Base-by-base conservation (phyloP, 2,329 filamentous ascomycete species). In the Diaporthe nobilis region DNA sequence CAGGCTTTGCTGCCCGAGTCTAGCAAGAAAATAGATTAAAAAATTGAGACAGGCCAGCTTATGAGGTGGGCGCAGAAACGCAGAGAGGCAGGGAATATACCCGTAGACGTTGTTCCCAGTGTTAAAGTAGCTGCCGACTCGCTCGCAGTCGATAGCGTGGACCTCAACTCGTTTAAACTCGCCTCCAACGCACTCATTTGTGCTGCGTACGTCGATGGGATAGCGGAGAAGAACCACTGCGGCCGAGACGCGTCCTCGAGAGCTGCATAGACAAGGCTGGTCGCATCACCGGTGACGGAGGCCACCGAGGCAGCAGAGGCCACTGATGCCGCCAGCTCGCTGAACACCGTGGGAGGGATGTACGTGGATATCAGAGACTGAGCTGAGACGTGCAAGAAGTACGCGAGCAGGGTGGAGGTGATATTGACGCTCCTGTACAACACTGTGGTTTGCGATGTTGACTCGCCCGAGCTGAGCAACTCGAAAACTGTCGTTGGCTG, bases 211-310 rank as follows among this genome's bases (percentile, higher is more conserved):
- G 71, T 34, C 2, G 42, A 42, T 9, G 61, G 74, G 5, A 75
- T 20, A n/a, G 70, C 74, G 3, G 53, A 61, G 13, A 25, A n/a
- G 42, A 75, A 75, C 74, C 70, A 75, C 10, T 53, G 9, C 20
- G 74, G 53, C 4, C n/a, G 42, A n/a, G 74, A 61, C 0, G 31
- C n/a, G 3, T 57, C 44, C 28, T 73, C 55, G 7, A 76, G 47
- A 3, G 47, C 63, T 25, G 74, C 58, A 31, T 58, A 76, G 1
- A 73, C 15, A 10, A 76, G 71, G 9, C 51, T 63, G 2, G 53
- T 73, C 1, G 71, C 31, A 39, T 63, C 17, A 7, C 71, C 63
- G 10, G 70, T 61, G n/a, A 76, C 37, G 12, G 37, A 37, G 17
- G 44, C 74, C 17, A 15, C 47, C 9, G 51, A 49, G 12, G 74